Conservation (phyloP, 371 early-diverging fungal genomes). For the Coemansia sp. region DNA sequence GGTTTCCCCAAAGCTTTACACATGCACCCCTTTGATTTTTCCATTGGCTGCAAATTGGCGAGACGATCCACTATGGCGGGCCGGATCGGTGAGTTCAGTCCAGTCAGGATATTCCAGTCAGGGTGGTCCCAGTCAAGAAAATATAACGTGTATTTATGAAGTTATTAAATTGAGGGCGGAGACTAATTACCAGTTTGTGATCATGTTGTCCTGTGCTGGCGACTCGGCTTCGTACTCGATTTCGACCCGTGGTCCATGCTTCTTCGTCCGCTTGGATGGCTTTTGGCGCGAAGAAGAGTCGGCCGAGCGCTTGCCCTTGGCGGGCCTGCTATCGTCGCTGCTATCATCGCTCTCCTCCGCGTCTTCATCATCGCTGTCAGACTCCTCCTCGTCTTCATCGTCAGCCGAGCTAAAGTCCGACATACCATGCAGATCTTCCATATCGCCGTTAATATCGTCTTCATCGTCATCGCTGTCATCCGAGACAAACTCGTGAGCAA, state of each 20-base stretch:
- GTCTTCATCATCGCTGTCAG: conserved; percentile 4
- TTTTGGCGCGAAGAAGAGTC: conserved; percentile 21
- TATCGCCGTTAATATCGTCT: conserved; percentile 37
- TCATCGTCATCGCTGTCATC: conserved; percentile 46
- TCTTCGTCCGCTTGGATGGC: conserved; percentile 46
- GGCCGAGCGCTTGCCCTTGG: conserved; percentile 36
- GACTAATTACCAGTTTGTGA: conserved; percentile 36
- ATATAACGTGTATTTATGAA: background rate
- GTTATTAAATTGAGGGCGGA: background rate
- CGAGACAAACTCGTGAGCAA: conserved; percentile 51
- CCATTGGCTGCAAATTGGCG: background rate
- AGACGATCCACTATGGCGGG: background rate
- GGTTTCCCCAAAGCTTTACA: background rate
- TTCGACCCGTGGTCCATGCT: conserved; percentile 44
- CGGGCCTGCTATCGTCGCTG: conserved; percentile 3
- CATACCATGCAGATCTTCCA: conserved; percentile 52
- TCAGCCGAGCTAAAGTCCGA: conserved; percentile 45
- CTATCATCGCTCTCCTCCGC: conserved; percentile 10
- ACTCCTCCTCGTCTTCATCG: conserved; percentile 33
- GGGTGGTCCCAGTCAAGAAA: background rate
- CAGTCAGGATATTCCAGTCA: conserved; percentile 5
- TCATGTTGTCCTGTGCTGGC: conserved; percentile 26
- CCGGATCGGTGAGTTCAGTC: background rate
- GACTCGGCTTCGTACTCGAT: conserved; percentile 51
- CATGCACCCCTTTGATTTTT: background rate